Base-by-base conservation (phyloP, 2,329 filamentous ascomycete species). In the Cladophialophora yegresii region DNA sequence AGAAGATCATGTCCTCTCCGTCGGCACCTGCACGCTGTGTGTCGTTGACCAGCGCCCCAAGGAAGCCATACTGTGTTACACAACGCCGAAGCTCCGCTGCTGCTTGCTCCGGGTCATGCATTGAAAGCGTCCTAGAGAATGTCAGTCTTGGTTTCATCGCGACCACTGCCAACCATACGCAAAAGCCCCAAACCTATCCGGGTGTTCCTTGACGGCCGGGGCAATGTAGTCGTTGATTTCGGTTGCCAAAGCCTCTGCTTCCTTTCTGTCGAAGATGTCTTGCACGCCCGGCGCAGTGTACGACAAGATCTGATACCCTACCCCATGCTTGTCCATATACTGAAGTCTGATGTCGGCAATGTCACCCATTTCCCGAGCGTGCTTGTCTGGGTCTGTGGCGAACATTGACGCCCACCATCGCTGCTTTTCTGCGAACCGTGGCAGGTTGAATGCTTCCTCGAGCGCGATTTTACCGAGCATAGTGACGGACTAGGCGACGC, bases 1-100 rank as follows among this genome's bases (percentile, higher is more conserved):
- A 89, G 76, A 88, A 89, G 72, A 88, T 77, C 78, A 86, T 83
- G 26, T 82, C 81, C 62, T 87, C 84, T 43, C 85, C 85, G 63
- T 87, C 83, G 12, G 54, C 1, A 2, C 85, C 85, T 16, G 84
- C 80, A 30, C 83, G 82, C 71, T 89, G 87, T 1, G 81, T 84
- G 71, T 88, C 84, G 71, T 87, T 87, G 53, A 89, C 80, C 4
- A 89, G 75, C 3, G 81, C 85, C 2, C 87, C 86, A 65, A 85
- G 82, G 77, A 89, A 88, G n/a, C 85, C 85, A 23, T 79, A 72
- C 64, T 86, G 74, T 1, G 76, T 82, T 4, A 89, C 82, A 58
- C 82, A 85, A 56, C 77, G 77, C 30, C 75, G 73, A 49, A 79
- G 73, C 58, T 79, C 77, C 6, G 67, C 65, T 1, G 77, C 76